These are phyloP conservation scores for Elongisporangium undulatum DNA, from an alignment of 352 stramenopile genomes.

Conservation along the genomic window DNA sequence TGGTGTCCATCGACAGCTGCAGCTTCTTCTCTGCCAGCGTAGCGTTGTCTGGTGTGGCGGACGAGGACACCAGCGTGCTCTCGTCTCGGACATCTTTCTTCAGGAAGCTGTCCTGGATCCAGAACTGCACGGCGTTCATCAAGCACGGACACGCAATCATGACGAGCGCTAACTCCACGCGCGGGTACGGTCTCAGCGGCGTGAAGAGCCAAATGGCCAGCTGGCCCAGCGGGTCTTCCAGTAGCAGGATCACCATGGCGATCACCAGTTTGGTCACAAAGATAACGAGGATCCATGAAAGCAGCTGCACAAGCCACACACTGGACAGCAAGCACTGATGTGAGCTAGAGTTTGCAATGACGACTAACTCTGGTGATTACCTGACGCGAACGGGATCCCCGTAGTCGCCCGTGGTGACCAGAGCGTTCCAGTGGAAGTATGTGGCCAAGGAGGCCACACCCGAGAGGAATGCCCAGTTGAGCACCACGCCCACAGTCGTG, in stretches of 20 bases:
- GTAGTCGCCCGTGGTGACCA: conserved; percentile 75
- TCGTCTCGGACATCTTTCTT: conserved; percentile 78
- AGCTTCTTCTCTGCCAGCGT: background rate
- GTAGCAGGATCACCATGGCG: conserved; percentile 52
- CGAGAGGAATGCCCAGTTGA: conserved; percentile 82
- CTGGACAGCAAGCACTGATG: conserved; percentile 8
- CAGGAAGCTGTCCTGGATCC: conserved; percentile 88
- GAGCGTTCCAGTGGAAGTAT: conserved; percentile 49
- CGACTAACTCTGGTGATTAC: conserved; percentile 9
- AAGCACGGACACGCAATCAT: conserved; percentile 87
- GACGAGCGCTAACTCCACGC: conserved; percentile 74
- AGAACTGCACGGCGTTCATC: conserved; percentile 89
- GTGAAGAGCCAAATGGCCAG: conserved; percentile 66
- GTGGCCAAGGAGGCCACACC: conserved; percentile 43
- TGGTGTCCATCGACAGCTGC: conserved; percentile 14
- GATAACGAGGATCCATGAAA: conserved; percentile 80
- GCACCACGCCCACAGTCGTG: conserved; percentile 77
- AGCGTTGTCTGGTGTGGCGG: background rate
- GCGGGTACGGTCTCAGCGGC: conserved; percentile 56
- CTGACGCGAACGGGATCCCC: conserved; percentile 54
- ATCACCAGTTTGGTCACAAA: conserved; percentile 78
- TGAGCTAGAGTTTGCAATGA: background rate
- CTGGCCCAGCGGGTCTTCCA: conserved; percentile 56
- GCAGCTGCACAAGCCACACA: conserved; percentile 72
- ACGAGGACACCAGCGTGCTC: conserved; percentile 35